Percentiles rank a stretch among this genome's conserved stretches.
Evolutionary conservation across 805 yeast species (phyloP).

Genomic region (Kluyveromyces siamensis): DNA sequence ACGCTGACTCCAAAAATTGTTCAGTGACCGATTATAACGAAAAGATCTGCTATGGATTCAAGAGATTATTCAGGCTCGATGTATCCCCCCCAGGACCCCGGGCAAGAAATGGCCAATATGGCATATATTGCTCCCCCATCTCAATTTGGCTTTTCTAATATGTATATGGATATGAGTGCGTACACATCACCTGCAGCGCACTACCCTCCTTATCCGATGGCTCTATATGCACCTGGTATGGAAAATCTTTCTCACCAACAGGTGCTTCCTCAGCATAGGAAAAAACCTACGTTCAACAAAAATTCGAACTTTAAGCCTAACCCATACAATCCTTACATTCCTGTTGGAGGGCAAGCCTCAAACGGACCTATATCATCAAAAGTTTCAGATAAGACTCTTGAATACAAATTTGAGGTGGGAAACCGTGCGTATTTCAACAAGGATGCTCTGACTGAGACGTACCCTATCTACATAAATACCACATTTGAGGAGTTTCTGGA

Average conservation of each 20-base stretch:
- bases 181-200: conserved; percentile 2
- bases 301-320: conserved; percentile 3
- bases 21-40: neutral
- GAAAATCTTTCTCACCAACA: conserved; percentile 2
- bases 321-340: neutral
- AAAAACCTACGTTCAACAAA: conserved; percentile 2
- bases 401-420: conserved; percentile 8
- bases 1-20: too few relatives aligned
- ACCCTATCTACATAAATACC: conserved; percentile 25
- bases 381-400: neutral
- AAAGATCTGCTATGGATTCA: neutral
- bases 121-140: conserved; percentile 2
- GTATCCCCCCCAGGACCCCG: conserved; percentile 2
- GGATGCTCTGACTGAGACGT: conserved; percentile 11
- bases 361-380: neutral
- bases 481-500: conserved; percentile 25
- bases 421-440: conserved; percentile 5
- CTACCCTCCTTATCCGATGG: conserved; percentile 2
- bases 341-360: neutral
- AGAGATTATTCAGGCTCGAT: conserved; percentile 3
- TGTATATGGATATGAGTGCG: conserved; percentile 3
- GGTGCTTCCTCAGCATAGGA: neutral
- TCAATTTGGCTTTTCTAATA: conserved; percentile 3
- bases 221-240: conserved; percentile 1
- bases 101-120: conserved; percentile 2